A percentile compares a stretch with the other conserved stretches of the same genome.
Conservation (phyloP, 192 early-diverging fungal species). For the Coemansia biformis region DNA sequence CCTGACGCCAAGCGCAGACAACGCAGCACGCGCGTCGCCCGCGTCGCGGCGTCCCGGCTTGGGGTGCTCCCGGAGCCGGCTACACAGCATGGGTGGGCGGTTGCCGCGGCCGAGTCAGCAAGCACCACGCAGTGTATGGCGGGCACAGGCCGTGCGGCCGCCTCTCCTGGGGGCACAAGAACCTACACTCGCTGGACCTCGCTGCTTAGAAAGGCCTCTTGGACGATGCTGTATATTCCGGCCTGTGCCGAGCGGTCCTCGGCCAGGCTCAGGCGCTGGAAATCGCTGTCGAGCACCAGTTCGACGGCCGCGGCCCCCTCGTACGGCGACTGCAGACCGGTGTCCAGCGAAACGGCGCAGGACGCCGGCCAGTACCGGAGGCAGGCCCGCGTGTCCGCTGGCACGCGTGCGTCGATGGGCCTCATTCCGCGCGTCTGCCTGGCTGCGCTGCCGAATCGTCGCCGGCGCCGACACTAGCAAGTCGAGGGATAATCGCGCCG, state of each 20-base stretch:
- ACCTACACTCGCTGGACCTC: slow-evolving; percentile 35
- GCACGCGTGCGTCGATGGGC: slow-evolving; percentile 24
- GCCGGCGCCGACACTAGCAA: no score
- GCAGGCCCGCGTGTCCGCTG: slow-evolving; percentile 36
- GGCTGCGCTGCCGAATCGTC: neutral
- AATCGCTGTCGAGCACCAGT: slow-evolving; percentile 18
- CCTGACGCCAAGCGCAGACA: neutral
- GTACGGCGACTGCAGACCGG: slow-evolving; percentile 19
- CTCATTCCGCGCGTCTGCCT: slow-evolving; percentile 10
- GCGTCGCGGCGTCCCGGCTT: neutral
- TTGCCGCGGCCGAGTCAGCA: neutral
- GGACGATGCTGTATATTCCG: slow-evolving; percentile 14
- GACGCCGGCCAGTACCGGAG: slow-evolving; percentile 38
- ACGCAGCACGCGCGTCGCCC: neutral
- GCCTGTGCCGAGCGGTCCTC: slow-evolving; percentile 4
- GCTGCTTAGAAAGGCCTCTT: slow-evolving; percentile 18
- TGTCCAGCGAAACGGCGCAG: slow-evolving; percentile 20
- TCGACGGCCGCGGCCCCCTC: slow-evolving; percentile 12
- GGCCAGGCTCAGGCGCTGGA: slow-evolving; percentile 16
- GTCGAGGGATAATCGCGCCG: no score
- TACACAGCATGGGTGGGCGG: neutral
- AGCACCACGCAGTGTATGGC: no score
- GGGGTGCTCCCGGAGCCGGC: slow-evolving; percentile 2
- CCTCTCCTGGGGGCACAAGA: neutral
- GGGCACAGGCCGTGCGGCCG: no score